Base-by-base conservation (phyloP, 208 protist genomes). In the Strigomonas culicis region DNA sequence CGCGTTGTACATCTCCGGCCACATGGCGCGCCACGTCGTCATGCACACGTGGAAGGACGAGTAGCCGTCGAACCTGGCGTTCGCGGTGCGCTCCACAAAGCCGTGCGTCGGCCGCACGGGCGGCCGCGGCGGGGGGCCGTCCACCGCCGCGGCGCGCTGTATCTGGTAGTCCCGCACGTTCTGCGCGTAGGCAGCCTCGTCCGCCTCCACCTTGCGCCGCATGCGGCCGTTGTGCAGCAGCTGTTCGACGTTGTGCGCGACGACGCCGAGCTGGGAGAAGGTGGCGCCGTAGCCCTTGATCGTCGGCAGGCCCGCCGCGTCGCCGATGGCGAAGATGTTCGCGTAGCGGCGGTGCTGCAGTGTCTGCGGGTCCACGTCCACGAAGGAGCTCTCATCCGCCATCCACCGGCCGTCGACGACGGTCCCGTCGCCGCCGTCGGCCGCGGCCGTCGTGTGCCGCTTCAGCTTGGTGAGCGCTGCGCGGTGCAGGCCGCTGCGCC, bases 241-340 rank as follows among this genome's bases (percentile, higher is more conserved):
- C 59, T 91, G 83, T 36, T 53, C 55, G 10, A 94, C 79, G 72
- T 96, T 96, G 70, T 92, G 85, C 56, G 74, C 73, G 17, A 96
- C 87, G 24, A 96, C 85, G 1, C 82, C 87, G 19, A 90, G 85
- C 72, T 96, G 90, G 25, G 87, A 71, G 41, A 83, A 85, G 0
- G 69, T 77, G 24, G 85, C 77, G 34, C 81, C 86, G 77, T 96
- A 96, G 63, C 87, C 86, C 65, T 92, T 92, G 41, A 80, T 50
- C 4, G 81, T 90, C 19, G 86, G 84, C 28, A 96, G 60, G 17
- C 82, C 90, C 15, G 90, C 90, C 32, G 77, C 81, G 63, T 96
- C 90, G 43, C 90, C 90, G 22, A 96, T 21, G 41, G 85, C 87
- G 69, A 96, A 96, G 25, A 96, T 81, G 64, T 92, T 84, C 6